These are phyloP conservation scores for Fusarium luffae DNA, from an alignment of 2,329 filamentous ascomycete species.

Conservation along the genomic window DNA sequence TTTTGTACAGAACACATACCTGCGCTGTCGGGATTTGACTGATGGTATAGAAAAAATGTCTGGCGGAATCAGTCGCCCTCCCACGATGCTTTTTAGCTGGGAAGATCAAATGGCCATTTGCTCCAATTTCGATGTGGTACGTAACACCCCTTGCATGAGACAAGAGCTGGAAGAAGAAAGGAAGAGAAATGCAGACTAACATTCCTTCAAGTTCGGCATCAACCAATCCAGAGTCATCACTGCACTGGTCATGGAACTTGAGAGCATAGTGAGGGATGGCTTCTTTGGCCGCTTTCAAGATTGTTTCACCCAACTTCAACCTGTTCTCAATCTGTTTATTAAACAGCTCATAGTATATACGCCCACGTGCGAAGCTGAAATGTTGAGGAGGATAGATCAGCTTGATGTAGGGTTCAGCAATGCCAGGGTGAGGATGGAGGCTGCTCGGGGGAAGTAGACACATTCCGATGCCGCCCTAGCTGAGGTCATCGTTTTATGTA, in stretches of 20 bases:
- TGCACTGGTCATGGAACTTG: neutral
- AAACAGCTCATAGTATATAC: constrained; percentile 10
- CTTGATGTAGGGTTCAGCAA: constrained; percentile 8
- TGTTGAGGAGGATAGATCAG: constrained; percentile 23
- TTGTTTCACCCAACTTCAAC: constrained; percentile 15
- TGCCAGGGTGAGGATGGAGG: constrained; percentile 3
- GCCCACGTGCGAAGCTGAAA: constrained; percentile 7
- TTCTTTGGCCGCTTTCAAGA: constrained; percentile 24
- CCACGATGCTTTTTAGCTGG: constrained; percentile 6
- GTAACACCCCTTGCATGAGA: constrained; percentile 3
- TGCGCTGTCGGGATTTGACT: constrained; percentile 21
- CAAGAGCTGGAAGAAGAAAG: neutral
- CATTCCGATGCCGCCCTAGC: constrained; percentile 21
- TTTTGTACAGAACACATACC: constrained; percentile 16
- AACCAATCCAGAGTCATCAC: constrained; percentile 22
- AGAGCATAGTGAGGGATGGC: constrained; percentile 11
- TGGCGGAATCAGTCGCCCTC: neutral
- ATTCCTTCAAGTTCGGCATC: constrained; percentile 14
- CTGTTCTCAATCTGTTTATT: constrained; percentile 10
- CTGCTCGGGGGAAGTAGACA: neutral
- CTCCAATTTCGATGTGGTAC: constrained; percentile 10
- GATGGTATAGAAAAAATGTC: constrained; percentile 11
- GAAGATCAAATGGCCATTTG: constrained; percentile 21
- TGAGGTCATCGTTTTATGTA: constrained; percentile 22
- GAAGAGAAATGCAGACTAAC: neutral